phyloP scores from a whole-genome alignment of 75 land plant genomes.

The Isoetes taiwanensis region DNA sequence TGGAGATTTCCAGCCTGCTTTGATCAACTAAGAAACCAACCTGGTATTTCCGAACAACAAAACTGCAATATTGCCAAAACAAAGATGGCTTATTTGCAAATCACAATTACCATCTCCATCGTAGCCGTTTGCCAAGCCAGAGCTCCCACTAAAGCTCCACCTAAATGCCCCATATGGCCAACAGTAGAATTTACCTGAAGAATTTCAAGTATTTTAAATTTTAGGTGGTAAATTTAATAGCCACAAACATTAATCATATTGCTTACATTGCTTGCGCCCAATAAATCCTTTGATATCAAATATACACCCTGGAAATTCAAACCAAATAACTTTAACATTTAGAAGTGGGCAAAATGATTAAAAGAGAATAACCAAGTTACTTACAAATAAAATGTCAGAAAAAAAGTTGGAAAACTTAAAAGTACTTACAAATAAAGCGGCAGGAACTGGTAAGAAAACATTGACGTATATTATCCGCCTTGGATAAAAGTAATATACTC shows the following conservation, averaged over 20 bases:
- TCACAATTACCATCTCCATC: conserved; percentile 14
- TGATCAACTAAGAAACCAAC: too few species aligned
- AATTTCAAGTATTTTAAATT: too few species aligned
- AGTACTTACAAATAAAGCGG: conserved; percentile 31
- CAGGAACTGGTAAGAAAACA: conserved; percentile 73
- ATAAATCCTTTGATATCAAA: conserved; percentile 48
- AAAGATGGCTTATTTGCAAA: too few species aligned
- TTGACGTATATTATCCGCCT: conserved; percentile 32
- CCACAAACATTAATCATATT: too few species aligned
- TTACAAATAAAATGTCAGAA: not conserved
- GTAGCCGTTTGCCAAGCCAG: conserved; percentile 32
- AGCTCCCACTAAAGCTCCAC: conserved; percentile 49
- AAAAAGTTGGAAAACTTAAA: not conserved
- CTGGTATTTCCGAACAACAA: too few species aligned
- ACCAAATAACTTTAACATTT: not conserved
- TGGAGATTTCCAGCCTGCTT: too few species aligned
- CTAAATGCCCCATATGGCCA: conserved; percentile 36
- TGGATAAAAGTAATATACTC: conserved; percentile 62
- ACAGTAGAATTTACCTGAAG: conserved; percentile 8
- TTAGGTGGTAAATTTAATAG: too few species aligned
- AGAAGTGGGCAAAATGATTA: not conserved
- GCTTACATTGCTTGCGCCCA: conserved; percentile 42
- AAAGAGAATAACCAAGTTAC: not conserved
- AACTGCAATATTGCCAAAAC: too few species aligned
- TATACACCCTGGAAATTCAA: conserved; percentile 41